Conservation (phyloP, 2,329 filamentous ascomycete genomes). For the Exophiala lecanii-corni region DNA sequence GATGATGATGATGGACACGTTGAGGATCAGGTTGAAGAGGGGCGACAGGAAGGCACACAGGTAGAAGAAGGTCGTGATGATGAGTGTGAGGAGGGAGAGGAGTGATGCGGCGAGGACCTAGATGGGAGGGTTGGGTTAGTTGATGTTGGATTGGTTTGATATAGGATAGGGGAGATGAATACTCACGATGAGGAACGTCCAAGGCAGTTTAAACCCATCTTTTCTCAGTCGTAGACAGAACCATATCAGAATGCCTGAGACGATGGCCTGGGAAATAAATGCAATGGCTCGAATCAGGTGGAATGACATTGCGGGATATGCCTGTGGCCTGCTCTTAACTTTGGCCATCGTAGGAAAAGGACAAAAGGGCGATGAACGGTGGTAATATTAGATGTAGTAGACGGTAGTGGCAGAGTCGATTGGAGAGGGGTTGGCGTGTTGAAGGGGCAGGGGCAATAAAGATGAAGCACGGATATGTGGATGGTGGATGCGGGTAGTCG, state of each 20-base stretch:
- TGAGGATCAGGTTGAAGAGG: conserved; percentile 47
- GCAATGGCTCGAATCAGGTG: conserved; percentile 35
- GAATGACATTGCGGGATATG: conserved; percentile 38
- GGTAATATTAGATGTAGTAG: background rate
- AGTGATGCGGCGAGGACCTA: conserved; percentile 51
- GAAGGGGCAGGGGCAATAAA: background rate
- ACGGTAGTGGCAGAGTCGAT: background rate
- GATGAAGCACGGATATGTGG: background rate
- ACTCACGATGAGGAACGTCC: conserved; percentile 56
- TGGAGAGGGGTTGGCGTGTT: background rate
- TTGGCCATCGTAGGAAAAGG: conserved; percentile 17
- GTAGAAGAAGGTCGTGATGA: conserved; percentile 49
- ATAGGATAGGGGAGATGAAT: background rate
- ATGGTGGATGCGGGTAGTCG: background rate
- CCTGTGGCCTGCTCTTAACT: conserved; percentile 22
- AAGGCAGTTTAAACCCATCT: conserved; percentile 51
- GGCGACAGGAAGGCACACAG: conserved; percentile 50
- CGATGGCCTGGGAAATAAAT: conserved; percentile 51
- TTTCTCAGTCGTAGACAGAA: conserved; percentile 52
- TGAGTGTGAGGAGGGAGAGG: conserved; percentile 47
- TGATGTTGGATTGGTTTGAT: conserved; percentile 1
- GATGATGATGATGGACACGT: conserved; percentile 45
- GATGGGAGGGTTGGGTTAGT: background rate
- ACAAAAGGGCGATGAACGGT: background rate
- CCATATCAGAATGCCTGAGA: conserved; percentile 50